A percentile compares a stretch with the other conserved stretches of the same genome.
phyloP scores from a whole-genome alignment of 441 rosid genomes.

The Populus tomentosa region DNA sequence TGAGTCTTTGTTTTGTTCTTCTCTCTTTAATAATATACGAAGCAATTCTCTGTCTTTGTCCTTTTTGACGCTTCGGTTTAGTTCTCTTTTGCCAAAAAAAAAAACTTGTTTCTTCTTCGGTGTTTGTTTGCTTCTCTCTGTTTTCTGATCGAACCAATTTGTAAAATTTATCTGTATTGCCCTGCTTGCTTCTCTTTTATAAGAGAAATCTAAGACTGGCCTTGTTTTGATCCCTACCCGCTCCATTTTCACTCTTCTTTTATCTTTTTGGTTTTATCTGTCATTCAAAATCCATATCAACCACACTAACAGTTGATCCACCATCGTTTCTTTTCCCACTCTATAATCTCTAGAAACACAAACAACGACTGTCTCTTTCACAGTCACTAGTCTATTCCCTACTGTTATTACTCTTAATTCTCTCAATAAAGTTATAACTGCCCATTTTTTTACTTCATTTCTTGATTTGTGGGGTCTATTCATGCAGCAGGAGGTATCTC shows the following conservation, averaged over 20 bases:
- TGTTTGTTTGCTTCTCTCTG: not conserved
- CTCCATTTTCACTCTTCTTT: not conserved
- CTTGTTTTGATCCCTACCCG: not conserved
- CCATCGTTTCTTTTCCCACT: not conserved
- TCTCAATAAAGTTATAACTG: not conserved
- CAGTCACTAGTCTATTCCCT: not conserved
- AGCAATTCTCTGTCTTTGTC: not conserved
- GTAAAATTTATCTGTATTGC: not conserved
- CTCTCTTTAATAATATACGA: not conserved
- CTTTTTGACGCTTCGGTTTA: not conserved
- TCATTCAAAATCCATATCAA: not conserved
- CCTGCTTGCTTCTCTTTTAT: not conserved
- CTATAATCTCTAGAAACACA: not conserved
- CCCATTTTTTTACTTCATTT: not conserved
- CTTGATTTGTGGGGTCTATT: not conserved
- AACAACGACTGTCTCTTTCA: not conserved
- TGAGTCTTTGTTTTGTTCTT: not conserved
- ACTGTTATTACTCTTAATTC: not conserved
- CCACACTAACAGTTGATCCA: not conserved
- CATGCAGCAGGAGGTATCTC: slow-evolving; percentile 88
- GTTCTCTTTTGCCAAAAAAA: not conserved
- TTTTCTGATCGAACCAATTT: not conserved
- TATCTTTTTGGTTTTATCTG: too few relatives aligned
- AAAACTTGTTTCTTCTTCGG: not conserved
- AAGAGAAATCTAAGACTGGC: not conserved